These are phyloP conservation scores for Monosporascus sp. DNA, from an alignment of 2,329 filamentous ascomycete species.

Conservation along the genomic window DNA sequence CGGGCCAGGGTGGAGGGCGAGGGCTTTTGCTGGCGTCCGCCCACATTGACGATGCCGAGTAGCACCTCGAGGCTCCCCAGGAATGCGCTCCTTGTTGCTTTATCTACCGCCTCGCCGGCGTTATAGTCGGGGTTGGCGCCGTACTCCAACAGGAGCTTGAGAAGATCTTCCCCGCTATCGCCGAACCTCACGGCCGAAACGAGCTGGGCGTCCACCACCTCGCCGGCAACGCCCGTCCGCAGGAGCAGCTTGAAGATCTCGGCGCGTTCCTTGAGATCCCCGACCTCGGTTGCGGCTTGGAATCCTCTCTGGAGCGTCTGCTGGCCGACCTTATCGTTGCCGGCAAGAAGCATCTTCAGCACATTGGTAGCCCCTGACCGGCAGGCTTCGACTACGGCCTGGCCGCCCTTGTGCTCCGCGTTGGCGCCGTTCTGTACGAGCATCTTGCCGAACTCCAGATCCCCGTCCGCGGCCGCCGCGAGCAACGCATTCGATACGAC, in stretches of 20 bases:
- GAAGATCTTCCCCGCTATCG: slow-evolving; percentile 40
- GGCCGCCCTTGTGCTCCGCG: slow-evolving; percentile 45
- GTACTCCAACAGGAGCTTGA: slow-evolving; percentile 44
- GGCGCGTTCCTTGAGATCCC: slow-evolving; percentile 43
- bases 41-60: slow-evolving; percentile 39
- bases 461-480: slow-evolving; percentile 46
- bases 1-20: slow-evolving; percentile 42
- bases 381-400: slow-evolving; percentile 50
- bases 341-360: slow-evolving; percentile 43
- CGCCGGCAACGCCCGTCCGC: slow-evolving; percentile 42
- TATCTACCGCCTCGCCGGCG: slow-evolving; percentile 49
- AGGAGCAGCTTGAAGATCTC: slow-evolving; percentile 48
- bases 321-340: slow-evolving; percentile 32
- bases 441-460: slow-evolving; percentile 44
- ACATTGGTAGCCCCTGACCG: slow-evolving; percentile 45
- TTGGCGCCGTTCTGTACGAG: slow-evolving; percentile 48
- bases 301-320: slow-evolving; percentile 45
- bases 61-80: slow-evolving; percentile 46
- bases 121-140: slow-evolving; percentile 53
- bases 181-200: slow-evolving; percentile 48
- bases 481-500: slow-evolving; percentile 46
- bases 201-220: slow-evolving; percentile 48
- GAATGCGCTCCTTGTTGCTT: slow-evolving; percentile 47
- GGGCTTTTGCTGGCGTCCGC: slow-evolving; percentile 39
- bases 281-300: slow-evolving; percentile 48